Conservation (phyloP, 2,329 filamentous ascomycete genomes). For the Neofusicoccum laricinum region DNA sequence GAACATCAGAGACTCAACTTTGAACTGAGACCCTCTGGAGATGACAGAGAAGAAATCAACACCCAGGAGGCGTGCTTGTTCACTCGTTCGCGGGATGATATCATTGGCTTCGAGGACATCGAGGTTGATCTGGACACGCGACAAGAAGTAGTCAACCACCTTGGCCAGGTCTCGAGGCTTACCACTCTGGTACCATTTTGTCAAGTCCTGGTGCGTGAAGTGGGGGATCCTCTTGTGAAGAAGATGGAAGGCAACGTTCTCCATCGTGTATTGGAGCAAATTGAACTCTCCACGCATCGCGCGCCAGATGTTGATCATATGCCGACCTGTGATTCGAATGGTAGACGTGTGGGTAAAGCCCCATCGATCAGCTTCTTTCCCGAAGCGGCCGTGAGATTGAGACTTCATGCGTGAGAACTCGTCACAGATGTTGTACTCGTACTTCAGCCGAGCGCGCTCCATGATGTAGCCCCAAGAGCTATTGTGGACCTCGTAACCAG, state of each 20-base stretch:
- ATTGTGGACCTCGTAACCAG: conserved; percentile 92
- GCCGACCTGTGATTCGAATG: conserved; percentile 86
- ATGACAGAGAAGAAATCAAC: conserved; percentile 98
- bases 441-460: conserved; percentile 80
- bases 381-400: conserved; percentile 77
- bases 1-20: conserved; percentile 98
- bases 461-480: conserved; percentile 95
- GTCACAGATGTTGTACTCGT: conserved; percentile 86
- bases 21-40: conserved; percentile 92
- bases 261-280: conserved; percentile 90
- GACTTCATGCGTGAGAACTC: conserved; percentile 87
- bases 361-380: conserved; percentile 85
- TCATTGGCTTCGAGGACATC: conserved; percentile 90
- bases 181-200: conserved; percentile 73
- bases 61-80: conserved; percentile 87
- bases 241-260: conserved; percentile 90
- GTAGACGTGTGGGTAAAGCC: conserved; percentile 92
- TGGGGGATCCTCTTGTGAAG: conserved; percentile 85
- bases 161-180: conserved; percentile 69
- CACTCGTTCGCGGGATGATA: conserved; percentile 81
- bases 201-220: conserved; percentile 76
- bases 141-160: conserved; percentile 73
- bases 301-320: conserved; percentile 96
- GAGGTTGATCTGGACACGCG: conserved; percentile 75
- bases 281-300: conserved; percentile 93